Evolutionary conservation across 2,329 filamentous ascomycete species (phyloP), one percentile per base, ranked within the genome.

Genomic region (Coniochaeta sp.): DNA sequence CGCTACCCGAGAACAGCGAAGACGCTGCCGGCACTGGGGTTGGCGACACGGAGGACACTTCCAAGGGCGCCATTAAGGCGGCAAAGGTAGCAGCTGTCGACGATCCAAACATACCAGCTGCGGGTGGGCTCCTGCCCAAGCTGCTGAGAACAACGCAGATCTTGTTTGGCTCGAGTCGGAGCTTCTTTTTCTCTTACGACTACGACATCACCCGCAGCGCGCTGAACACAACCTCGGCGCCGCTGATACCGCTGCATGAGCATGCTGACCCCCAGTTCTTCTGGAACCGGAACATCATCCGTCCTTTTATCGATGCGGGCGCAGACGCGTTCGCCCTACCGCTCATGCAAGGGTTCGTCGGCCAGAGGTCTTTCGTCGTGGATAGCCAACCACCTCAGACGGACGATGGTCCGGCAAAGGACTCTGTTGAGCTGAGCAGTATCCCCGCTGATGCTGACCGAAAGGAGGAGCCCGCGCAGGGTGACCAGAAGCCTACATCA

Each of bases 171-270:
- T 83, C 87, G 4, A 92, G 89, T 0, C 83, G 83, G 64, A 97
- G 91, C 71, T 98, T 97, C 73, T 98, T 89, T 77, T 99, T 93
- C 72, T 93, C 93, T 0, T 97, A 99, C 72, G 95, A 99, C 65
- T 83, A 93, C 70, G 93, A 99, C 71, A 84, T 99, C 58, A 98
- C 95, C 0, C 84, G 88, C 60, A 86, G 83, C 63, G 68, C 86
- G 60, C 73, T 75, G 2, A 78, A 71, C 60, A 69, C 68, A 3
- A 71, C 83, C 62, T 71, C 73, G 58, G 71, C 72, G 40, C 73
- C 64, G 16, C 56, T 77, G 54, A 66, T 84, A 5, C 87, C 92
- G 6, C 77, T 96, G 4, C 83, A 91, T 71, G 84, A 84, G 64
- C 81, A 84, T 61, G 91, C 88, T 24, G 91, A 97, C 71, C 82